A percentile compares a stretch with the other conserved stretches of the same genome.
Conservation (phyloP, 768 basidiomycete genomes). For the Boletus subparvulus region DNA sequence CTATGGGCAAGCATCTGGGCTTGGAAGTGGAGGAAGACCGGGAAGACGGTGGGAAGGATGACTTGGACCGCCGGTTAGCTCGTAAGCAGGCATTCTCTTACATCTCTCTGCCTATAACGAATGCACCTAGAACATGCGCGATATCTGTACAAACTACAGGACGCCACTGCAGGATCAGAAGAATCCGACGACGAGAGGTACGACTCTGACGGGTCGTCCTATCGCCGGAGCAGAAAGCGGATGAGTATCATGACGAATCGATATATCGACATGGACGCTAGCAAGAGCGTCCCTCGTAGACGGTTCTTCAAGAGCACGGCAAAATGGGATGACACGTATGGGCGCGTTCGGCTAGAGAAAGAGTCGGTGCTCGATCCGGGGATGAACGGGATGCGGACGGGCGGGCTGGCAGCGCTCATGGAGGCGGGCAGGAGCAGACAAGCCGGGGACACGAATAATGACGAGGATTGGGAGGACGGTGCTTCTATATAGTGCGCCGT, state of each 20-base stretch:
- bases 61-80: slow-evolving; percentile 67
- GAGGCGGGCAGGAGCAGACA: slow-evolving; percentile 22
- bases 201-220: slow-evolving; percentile 51
- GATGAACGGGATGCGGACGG: slow-evolving; percentile 10
- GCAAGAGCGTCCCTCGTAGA: slow-evolving; percentile 38
- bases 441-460: slow-evolving; percentile 10
- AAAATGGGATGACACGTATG: slow-evolving; percentile 35
- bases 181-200: slow-evolving; percentile 48
- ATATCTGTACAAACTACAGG: slow-evolving; percentile 62
- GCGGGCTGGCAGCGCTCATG: slow-evolving; percentile 25
- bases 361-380: slow-evolving; percentile 23
- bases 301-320: slow-evolving; percentile 58
- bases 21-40: slow-evolving; percentile 45
- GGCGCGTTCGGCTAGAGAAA: slow-evolving; percentile 24
- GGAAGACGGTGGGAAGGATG: slow-evolving; percentile 48
- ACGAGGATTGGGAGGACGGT: slow-evolving; percentile 35
- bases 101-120: not conserved
- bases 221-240: slow-evolving; percentile 45
- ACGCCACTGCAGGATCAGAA: slow-evolving; percentile 45
- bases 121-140: slow-evolving; percentile 55
- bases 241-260: slow-evolving; percentile 71
- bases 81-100: slow-evolving; percentile 46
- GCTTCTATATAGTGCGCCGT: slow-evolving; percentile 18
- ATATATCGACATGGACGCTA: slow-evolving; percentile 47
- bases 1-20: slow-evolving; percentile 61